These are phyloP conservation scores for Hypericum perforatum DNA, from an alignment of 345 rosid genomes.

Conservation along the genomic window DNA sequence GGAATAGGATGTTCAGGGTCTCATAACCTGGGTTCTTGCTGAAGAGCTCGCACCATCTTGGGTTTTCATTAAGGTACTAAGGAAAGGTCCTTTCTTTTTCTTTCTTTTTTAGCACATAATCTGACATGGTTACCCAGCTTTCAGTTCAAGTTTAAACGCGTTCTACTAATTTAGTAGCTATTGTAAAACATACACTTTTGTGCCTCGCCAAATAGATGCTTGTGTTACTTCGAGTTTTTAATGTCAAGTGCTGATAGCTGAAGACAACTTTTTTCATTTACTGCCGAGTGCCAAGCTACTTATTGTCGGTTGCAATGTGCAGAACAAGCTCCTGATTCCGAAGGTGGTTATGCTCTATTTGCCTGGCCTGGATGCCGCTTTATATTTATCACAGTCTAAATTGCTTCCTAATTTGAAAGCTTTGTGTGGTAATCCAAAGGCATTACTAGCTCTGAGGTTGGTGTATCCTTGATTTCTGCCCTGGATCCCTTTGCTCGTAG, in stretches of 20 bases:
- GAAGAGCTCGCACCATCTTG: slow-evolving; percentile 91
- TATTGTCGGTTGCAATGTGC: slow-evolving; percentile 23
- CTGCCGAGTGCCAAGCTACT: not conserved
- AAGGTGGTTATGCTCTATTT: slow-evolving; percentile 85
- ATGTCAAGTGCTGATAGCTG: no score
- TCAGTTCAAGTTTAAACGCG: no score
- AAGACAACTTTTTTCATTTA: not conserved
- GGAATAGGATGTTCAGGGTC: slow-evolving; percentile 82
- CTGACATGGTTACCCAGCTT: no score
- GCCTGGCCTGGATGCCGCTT: slow-evolving; percentile 87
- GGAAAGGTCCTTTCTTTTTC: not conserved
- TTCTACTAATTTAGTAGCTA: no score
- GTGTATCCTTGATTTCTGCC: slow-evolving; percentile 19
- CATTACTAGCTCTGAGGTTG: slow-evolving; percentile 80
- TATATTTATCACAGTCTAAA: slow-evolving; percentile 69
- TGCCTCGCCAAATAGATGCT: no score
- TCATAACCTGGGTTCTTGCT: slow-evolving; percentile 94
- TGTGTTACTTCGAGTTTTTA: no score
- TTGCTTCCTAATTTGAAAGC: slow-evolving; percentile 52
- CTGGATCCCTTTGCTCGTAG: slow-evolving; percentile 2
- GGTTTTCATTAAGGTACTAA: slow-evolving; percentile 82
- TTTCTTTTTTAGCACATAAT: not conserved
- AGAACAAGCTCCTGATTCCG: slow-evolving; percentile 87
- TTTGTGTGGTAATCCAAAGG: slow-evolving; percentile 60
- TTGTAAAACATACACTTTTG: no score